phyloP scores from a whole-genome alignment of 257 asterid genomes.

The Voacanga thouarsii region DNA sequence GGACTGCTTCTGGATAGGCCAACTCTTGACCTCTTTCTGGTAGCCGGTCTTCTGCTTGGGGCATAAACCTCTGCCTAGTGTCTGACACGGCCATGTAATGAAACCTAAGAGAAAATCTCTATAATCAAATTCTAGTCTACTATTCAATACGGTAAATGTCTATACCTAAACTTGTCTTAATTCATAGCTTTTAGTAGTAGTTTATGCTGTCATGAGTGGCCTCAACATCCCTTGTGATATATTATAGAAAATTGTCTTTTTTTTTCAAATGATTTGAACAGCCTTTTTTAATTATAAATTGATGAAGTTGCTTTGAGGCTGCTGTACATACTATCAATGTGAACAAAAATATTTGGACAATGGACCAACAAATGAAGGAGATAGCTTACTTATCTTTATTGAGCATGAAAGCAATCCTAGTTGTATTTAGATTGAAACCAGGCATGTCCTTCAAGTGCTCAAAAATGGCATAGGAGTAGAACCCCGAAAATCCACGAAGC shows the following conservation, averaged over 20 bases:
- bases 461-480: constrained; percentile 77
- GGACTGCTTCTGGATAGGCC: constrained; percentile 76
- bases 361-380: background rate
- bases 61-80: constrained; percentile 67
- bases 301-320: background rate
- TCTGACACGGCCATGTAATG: constrained; percentile 72
- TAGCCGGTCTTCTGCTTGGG: constrained; percentile 60
- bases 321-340: background rate
- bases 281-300: background rate
- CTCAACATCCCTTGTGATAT: no score
- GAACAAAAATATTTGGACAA: background rate
- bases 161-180: background rate
- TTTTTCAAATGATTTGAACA: no score
- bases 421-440: constrained; percentile 65
- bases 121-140: background rate
- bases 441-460: constrained; percentile 62
- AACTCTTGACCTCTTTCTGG: constrained; percentile 54
- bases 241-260: no score
- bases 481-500: constrained; percentile 69
- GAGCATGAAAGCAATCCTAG: constrained; percentile 90
- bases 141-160: no score
- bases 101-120: constrained; percentile 36
- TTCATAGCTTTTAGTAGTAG: no score
- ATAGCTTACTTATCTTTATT: constrained; percentile 62
- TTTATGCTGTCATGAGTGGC: no score